phyloP scores from a whole-genome alignment of 768 basidiomycete species.

The Mrakia blollopis region DNA sequence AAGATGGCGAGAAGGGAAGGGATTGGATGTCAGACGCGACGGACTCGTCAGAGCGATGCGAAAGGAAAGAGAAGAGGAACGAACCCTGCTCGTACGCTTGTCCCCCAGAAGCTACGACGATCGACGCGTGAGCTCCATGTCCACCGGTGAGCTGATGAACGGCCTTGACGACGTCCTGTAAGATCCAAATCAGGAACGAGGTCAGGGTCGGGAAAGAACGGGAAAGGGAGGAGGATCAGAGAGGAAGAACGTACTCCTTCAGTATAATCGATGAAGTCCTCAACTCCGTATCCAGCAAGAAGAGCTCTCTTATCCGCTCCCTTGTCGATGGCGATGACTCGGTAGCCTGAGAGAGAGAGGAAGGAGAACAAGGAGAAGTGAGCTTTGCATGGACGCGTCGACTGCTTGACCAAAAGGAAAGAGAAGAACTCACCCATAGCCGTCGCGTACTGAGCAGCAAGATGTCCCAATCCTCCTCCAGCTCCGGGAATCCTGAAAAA shows the following conservation, averaged over 20 bases:
- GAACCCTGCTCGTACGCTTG: conserved; percentile 48
- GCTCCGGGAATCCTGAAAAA: conserved; percentile 36
- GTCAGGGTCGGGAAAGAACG: not conserved
- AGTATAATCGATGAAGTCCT: conserved; percentile 67
- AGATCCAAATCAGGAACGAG: not conserved
- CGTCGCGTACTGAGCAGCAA: conserved; percentile 76
- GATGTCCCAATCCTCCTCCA: conserved; percentile 65
- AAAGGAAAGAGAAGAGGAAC: not conserved
- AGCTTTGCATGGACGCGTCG: not conserved
- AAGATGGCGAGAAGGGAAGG: too few relatives aligned
- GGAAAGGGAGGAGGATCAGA: too few relatives aligned
- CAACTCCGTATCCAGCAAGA: conserved; percentile 60
- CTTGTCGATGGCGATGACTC: conserved; percentile 75
- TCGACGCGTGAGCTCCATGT: conserved; percentile 61
- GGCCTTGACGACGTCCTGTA: conserved; percentile 59
- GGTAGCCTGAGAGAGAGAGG: conserved; percentile 45
- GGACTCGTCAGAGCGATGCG: not conserved
- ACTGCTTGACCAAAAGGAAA: too few relatives aligned
- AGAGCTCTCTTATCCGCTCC: conserved; percentile 67
- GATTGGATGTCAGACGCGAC: too few relatives aligned
- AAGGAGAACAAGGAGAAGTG: too few relatives aligned
- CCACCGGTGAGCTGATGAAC: conserved; percentile 62
- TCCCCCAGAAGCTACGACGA: conserved; percentile 45
- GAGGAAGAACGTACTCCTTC: conserved; percentile 37
- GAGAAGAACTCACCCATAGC: conserved; percentile 53